Evolutionary conservation across 2,329 filamentous ascomycete genomes (phyloP).

Genomic region (Verticillium zaregamsianum): DNA sequence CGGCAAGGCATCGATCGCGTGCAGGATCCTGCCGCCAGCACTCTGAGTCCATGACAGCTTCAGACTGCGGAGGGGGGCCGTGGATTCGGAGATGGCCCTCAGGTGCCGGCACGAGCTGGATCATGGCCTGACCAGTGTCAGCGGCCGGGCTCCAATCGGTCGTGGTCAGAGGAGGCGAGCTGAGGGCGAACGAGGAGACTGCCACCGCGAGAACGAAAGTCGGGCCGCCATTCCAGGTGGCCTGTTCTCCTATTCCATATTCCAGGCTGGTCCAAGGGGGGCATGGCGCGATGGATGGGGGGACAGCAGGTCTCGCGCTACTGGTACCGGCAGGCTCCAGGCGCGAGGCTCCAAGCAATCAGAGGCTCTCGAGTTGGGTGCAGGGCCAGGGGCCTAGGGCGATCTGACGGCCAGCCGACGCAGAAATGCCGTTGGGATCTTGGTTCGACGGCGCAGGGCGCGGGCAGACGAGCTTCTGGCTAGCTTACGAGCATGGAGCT

Average conservation of each 20-base stretch:
- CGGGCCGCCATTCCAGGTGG: slow-evolving; percentile 1
- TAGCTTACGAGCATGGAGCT: background rate
- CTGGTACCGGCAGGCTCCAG: background rate
- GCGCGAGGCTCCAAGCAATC: background rate
- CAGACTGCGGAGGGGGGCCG: background rate
- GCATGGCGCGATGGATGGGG: background rate
- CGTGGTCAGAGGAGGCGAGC: background rate
- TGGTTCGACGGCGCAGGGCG: background rate
- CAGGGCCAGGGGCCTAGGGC: background rate
- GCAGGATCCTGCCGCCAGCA: background rate
- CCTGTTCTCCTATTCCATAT: background rate
- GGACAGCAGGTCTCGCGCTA: background rate
- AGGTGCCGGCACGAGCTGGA: background rate
- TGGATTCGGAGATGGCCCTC: background rate
- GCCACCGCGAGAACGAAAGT: background rate
- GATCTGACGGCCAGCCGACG: background rate
- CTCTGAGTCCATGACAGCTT: background rate
- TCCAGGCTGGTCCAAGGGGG: background rate
- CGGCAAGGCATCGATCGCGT: background rate
- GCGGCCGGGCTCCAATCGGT: background rate
- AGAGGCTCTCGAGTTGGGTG: background rate
- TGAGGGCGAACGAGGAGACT: background rate
- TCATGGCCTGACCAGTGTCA: background rate
- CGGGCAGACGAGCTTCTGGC: background rate
- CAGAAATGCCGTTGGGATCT: background rate